Base-by-base conservation (phyloP, 768 basidiomycete species). In the Termitomyces sp. region DNA sequence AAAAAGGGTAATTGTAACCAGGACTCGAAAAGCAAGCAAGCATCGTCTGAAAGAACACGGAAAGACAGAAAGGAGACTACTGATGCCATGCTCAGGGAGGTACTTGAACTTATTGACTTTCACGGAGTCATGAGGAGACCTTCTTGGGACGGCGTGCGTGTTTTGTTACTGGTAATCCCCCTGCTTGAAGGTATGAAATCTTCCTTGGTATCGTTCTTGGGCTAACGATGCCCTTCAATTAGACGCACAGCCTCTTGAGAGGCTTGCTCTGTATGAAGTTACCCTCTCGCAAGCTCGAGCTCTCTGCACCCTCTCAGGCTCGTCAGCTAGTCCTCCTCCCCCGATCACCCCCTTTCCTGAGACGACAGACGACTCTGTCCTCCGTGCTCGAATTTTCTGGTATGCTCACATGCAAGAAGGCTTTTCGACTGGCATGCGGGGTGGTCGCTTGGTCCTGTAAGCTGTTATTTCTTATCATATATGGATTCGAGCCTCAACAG, bases 381-480 rank as follows among this genome's bases (percentile, higher is more conserved):
- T 89, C 34, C 83, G 91, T 34, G 86, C 90, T 3, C 79, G 94
- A 31, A 78, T 95, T 32, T 95, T 92, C 68, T 96, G 92, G 90
- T 96, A 94, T 64, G 85, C 89, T 7, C 84, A 93, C 60, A 83
- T 89, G 25, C 86, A 91, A 58, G 95, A 96, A 71, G 90, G 92
- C 29, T 80, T 95, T 21, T 84, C 85, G 1, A 89, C 84, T 9
- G 95, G 88, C 21, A 78, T 95, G 57, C 81, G 86, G 49, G 95
- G 95, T n/a, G 88, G 92, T 2, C 86, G 92, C 38, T 78, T 96
- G 46, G 75, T 88, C 45, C 71, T 96, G 92, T 92, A 73, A 64
- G 90, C 61, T 10, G 31, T 8, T 59, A 31, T 38, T 40, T 11
- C 41, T 19, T 42, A 25, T 35, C 17, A 23, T 32, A 10, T 44